A percentile compares a stretch with the other conserved stretches of the same genome.
Conservation (phyloP, 257 asterid genomes). For the Knoxia roxburghii region DNA sequence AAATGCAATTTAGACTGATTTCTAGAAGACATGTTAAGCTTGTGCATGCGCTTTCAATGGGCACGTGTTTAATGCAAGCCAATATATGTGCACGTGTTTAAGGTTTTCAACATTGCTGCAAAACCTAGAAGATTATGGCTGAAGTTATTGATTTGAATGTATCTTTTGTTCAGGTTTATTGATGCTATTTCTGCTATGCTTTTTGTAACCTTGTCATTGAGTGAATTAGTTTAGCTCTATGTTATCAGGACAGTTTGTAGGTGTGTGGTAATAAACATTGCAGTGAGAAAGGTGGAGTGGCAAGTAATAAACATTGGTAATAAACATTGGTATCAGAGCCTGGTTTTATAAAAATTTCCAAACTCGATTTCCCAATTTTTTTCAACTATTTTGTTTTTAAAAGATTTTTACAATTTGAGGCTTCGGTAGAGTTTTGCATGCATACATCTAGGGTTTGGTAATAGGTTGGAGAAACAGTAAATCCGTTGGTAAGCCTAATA, state of each 20-base stretch:
- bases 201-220: neutral
- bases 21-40: neutral
- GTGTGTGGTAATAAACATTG: constrained; percentile 98
- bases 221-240: constrained; percentile 12
- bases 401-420: too few species aligned
- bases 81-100: neutral
- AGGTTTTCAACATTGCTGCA: neutral
- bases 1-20: neutral
- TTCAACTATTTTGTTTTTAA: too few species aligned
- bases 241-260: constrained; percentile 83
- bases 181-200: neutral
- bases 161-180: neutral
- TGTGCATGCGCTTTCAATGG: neutral
- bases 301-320: too few species aligned
- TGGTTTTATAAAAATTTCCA: too few species aligned
- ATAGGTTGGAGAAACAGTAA: too few species aligned
- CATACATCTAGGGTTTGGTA: too few species aligned
- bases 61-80: neutral
- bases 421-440: too few species aligned
- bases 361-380: too few species aligned
- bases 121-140: neutral
- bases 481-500: too few species aligned
- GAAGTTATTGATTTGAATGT: neutral
- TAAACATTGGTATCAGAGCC: too few species aligned
- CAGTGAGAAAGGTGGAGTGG: constrained; percentile 51